A percentile compares a stretch with the other conserved stretches of the same genome.
phyloP scores from a whole-genome alignment of 768 basidiomycete species.

The Suillus paluster region DNA sequence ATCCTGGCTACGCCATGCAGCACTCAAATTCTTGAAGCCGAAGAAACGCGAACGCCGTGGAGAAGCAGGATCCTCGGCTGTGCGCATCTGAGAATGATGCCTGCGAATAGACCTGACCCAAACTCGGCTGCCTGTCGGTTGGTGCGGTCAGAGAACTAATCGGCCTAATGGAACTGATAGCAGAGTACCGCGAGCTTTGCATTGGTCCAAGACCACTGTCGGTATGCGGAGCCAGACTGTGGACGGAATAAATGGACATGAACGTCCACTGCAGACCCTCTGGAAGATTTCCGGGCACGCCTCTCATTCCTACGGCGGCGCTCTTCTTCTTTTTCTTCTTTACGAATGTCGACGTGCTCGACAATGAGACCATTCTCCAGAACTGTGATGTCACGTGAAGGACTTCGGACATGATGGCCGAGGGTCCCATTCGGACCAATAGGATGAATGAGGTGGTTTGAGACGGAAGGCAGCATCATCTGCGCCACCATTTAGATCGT shows the following conservation, averaged over 20 bases:
- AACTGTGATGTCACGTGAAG: slow-evolving; percentile 76
- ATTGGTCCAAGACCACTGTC: slow-evolving; percentile 62
- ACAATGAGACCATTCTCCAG: slow-evolving; percentile 90
- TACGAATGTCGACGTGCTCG: slow-evolving; percentile 83
- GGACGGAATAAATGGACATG: slow-evolving; percentile 71
- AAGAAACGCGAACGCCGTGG: slow-evolving; percentile 79
- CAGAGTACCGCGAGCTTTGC: slow-evolving; percentile 65
- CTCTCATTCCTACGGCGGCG: slow-evolving; percentile 71
- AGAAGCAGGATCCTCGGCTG: slow-evolving; percentile 68
- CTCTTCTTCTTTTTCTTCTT: slow-evolving; percentile 78
- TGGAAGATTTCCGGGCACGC: slow-evolving; percentile 72
- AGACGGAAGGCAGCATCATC: slow-evolving; percentile 72
- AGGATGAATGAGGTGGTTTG: slow-evolving; percentile 57
- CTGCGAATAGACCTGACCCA: slow-evolving; percentile 74
- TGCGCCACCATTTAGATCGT: slow-evolving; percentile 59
- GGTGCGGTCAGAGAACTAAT: slow-evolving; percentile 65
- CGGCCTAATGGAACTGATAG: slow-evolving; percentile 56
- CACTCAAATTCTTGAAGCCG: slow-evolving; percentile 70
- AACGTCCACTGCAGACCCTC: slow-evolving; percentile 73
- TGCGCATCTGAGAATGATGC: slow-evolving; percentile 83
- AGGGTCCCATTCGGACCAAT: slow-evolving; percentile 36
- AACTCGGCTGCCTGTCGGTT: slow-evolving; percentile 56
- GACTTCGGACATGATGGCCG: slow-evolving; percentile 48
- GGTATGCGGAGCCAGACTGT: slow-evolving; percentile 56
- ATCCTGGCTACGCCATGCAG: slow-evolving; percentile 79